A percentile compares a stretch with the other conserved stretches of the same genome.
Evolutionary conservation across 2,329 filamentous ascomycete species (phyloP).

Genomic region (Sporothrix curviconia): DNA sequence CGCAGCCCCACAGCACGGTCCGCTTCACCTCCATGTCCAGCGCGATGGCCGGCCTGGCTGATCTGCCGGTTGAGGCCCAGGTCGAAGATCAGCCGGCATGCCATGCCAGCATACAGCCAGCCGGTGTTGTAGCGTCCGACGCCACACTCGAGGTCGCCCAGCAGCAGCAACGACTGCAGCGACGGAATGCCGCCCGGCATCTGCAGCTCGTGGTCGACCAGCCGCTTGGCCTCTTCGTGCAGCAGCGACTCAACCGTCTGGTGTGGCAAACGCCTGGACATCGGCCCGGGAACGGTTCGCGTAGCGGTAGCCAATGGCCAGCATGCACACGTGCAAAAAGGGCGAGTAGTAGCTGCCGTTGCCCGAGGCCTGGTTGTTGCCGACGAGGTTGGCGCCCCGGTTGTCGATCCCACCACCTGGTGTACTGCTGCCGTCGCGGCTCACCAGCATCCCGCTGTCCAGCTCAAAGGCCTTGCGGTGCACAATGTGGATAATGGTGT

Average conservation of each 20-base stretch:
- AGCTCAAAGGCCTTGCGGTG: constrained; percentile 16
- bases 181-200: constrained; percentile 18
- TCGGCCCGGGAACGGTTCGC: constrained; percentile 15
- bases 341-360: constrained; percentile 17
- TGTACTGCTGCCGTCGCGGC: background rate
- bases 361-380: no score
- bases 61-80: constrained; percentile 18
- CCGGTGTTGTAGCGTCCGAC: constrained; percentile 19
- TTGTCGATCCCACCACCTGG: background rate
- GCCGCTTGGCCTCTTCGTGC: constrained; percentile 18
- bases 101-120: constrained; percentile 18
- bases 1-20: constrained; percentile 18
- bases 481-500: constrained; percentile 19
- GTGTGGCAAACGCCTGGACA: constrained; percentile 13
- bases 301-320: constrained; percentile 18
- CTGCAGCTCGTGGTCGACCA: constrained; percentile 17
- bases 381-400: background rate
- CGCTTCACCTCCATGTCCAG: constrained; percentile 17
- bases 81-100: constrained; percentile 18
- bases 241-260: constrained; percentile 17
- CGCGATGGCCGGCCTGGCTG: constrained; percentile 7
- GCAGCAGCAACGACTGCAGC: constrained; percentile 17
- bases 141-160: constrained; percentile 19
- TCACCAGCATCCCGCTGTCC: constrained; percentile 10
- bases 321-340: constrained; percentile 18